phyloP scores from a whole-genome alignment of 2,329 filamentous ascomycete genomes.

The Apiospora arundinis region DNA sequence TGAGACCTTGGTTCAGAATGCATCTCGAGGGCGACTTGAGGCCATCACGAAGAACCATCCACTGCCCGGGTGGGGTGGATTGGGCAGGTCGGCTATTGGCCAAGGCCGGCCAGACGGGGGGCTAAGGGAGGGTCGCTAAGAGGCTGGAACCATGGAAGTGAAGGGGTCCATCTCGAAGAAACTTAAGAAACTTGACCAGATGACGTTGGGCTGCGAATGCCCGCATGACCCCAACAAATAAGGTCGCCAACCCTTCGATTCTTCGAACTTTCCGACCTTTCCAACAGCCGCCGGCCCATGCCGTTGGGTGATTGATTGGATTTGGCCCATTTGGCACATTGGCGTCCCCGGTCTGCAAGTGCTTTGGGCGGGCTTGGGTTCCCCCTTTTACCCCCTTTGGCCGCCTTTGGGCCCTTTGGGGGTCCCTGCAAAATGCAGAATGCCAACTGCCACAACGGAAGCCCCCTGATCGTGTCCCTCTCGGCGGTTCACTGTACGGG shows the following conservation, averaged over 20 bases:
- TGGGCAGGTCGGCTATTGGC: constrained; percentile 23
- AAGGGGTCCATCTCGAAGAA: not conserved
- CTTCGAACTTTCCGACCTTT: not conserved
- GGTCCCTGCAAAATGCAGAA: constrained; percentile 10
- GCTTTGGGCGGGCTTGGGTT: no score
- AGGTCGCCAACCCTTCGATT: not conserved
- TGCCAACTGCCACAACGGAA: not conserved
- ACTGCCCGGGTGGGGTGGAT: constrained; percentile 21
- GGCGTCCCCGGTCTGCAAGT: no score
- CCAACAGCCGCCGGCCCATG: not conserved
- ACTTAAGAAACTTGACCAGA: constrained; percentile 21
- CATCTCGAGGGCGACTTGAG: constrained; percentile 12
- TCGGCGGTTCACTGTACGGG: not conserved
- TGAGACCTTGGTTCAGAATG: constrained; percentile 17
- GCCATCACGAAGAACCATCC: constrained; percentile 22
- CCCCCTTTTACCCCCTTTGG: no score
- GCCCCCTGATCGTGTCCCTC: not conserved
- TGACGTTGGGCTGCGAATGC: constrained; percentile 23
- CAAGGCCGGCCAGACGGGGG: not conserved
- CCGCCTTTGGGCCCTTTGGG: not conserved
- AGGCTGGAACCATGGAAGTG: constrained; percentile 2
- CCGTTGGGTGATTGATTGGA: not conserved
- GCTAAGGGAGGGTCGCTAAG: constrained; percentile 9
- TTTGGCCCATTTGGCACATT: no score
- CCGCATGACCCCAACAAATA: constrained; percentile 14